Percentiles rank a stretch among this genome's conserved stretches.
Conservation (phyloP, 352 stramenopile genomes). For the Peronospora destructor region DNA sequence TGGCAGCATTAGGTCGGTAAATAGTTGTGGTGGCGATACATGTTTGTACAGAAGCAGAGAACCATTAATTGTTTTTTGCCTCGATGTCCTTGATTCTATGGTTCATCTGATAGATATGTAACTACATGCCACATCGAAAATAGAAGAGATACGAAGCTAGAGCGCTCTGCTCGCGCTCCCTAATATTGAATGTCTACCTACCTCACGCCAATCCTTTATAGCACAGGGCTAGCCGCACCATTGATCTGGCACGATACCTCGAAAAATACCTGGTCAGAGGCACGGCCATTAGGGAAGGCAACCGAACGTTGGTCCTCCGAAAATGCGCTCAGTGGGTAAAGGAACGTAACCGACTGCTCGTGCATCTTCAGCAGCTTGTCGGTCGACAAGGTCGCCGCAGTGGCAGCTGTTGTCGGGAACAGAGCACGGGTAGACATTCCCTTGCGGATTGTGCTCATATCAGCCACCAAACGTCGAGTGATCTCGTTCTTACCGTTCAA, state of each 20-base stretch:
- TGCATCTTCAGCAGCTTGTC: constrained; percentile 30
- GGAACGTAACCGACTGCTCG: constrained; percentile 72
- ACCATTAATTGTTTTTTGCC: constrained; percentile 24
- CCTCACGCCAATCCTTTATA: constrained; percentile 17
- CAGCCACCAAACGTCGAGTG: constrained; percentile 60
- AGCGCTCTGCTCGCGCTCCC: constrained; percentile 28
- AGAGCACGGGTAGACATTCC: constrained; percentile 56
- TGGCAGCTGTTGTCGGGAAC: constrained; percentile 46
- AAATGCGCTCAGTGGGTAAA: constrained; percentile 82
- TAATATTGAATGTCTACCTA: constrained; percentile 35
- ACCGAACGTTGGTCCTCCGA: constrained; percentile 40
- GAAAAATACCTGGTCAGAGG: constrained; percentile 58
- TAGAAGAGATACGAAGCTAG: constrained; percentile 23
- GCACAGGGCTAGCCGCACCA: constrained; percentile 21
- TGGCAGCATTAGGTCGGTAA: too few relatives aligned
- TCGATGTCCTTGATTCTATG: constrained; percentile 13
- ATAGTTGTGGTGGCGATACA: too few relatives aligned
- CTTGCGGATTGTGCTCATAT: constrained; percentile 78
- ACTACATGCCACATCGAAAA: constrained; percentile 23
- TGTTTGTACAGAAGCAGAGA: constrained; percentile 11
- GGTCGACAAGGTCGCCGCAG: constrained; percentile 21
- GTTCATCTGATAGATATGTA: constrained; percentile 22
- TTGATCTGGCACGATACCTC: constrained; percentile 78
- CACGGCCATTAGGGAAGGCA: constrained; percentile 20
- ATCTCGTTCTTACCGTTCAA: constrained; percentile 65